Evolutionary conservation across 495 filamentous ascomycete species (phyloP).

Genomic region (Aspergillus taichungensis): DNA sequence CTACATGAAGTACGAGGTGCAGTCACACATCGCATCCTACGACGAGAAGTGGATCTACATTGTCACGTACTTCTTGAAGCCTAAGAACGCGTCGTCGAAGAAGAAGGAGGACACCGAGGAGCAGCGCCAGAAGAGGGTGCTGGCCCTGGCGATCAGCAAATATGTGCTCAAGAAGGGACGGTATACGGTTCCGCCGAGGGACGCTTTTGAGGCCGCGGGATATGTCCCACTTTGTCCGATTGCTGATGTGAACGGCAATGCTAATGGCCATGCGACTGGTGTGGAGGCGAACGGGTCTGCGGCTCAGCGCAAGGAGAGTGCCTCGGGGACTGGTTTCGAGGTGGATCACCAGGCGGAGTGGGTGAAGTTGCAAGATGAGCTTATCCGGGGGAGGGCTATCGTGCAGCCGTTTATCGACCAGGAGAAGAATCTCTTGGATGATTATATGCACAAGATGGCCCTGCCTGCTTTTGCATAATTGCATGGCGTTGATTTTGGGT

Average conservation of each 20-base stretch:
- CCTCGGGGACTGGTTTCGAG: not conserved
- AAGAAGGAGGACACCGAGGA: slow-evolving; percentile 32
- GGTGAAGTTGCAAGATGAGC: slow-evolving; percentile 36
- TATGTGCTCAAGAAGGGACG: slow-evolving; percentile 78
- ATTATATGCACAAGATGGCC: slow-evolving; percentile 15
- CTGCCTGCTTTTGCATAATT: slow-evolving; percentile 8
- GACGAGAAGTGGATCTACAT: slow-evolving; percentile 66
- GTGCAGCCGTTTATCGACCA: slow-evolving; percentile 35
- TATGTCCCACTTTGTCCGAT: slow-evolving; percentile 34
- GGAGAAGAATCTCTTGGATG: slow-evolving; percentile 27
- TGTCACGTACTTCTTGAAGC: slow-evolving; percentile 53
- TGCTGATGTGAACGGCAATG: not conserved
- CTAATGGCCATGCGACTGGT: slow-evolving; percentile 3
- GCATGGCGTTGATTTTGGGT: too few species aligned
- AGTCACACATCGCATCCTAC: slow-evolving; percentile 62
- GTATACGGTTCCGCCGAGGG: slow-evolving; percentile 66
- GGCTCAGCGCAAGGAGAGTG: slow-evolving; percentile 3
- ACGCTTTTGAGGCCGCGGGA: slow-evolving; percentile 52
- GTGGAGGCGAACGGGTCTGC: slow-evolving; percentile 3
- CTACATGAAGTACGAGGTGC: slow-evolving; percentile 63
- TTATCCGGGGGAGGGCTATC: slow-evolving; percentile 33
- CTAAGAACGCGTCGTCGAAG: slow-evolving; percentile 13
- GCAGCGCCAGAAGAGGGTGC: slow-evolving; percentile 31
- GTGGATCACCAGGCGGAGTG: slow-evolving; percentile 15
- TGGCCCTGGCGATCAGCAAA: slow-evolving; percentile 62